Base-by-base conservation (phyloP, 257 asterid genomes). In the Capsicum chinense region DNA sequence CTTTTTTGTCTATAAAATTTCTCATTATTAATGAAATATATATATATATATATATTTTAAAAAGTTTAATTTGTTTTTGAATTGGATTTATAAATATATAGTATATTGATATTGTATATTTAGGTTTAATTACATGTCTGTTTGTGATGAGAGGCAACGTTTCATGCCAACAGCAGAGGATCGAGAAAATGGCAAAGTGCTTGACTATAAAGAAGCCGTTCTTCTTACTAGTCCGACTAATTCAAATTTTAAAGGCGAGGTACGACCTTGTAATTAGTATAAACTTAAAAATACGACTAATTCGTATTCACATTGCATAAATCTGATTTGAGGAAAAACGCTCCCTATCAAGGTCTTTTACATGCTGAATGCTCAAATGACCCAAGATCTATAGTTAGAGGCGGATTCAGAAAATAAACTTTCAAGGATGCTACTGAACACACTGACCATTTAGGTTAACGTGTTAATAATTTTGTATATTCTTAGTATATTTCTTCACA, bases 41-140 rank as follows among this genome's bases (percentile, higher is more conserved):
- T 39, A 39, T 39, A 39, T 39, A 39, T 39, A 39, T 39, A 39
- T 39, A 39, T 39, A 2, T 39, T 26, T 26, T 26, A 26, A 26
- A 26, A 26, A 26, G 33, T 26, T 26, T 26, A 26, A 26, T 26
- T 26, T 26, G 33, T 7, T 33, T 52, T 9, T 52, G 57, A 52
- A 59, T 9, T 17, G 33, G 66, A 59, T 59, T 16, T 2, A 42
- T 54, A 44, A 11, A 6, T 60, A 44, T 50, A n/a, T 50, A 13
- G 62, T 33, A 62, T 16, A 10, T 33, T 63, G 37, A 52, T 2
- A 52, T 4, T 21, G 63, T 0, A 21, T 76, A 69, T 11, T n/a
- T 69, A 93, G 98, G 91, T 92, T 92, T 83, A 60, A 89, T 15
- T 93, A 88, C 86, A 92, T 93, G 95, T 94, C 94, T 21, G 60